phyloP scores from a whole-genome alignment of 352 stramenopile species.

The Thalassiosira livingstoniorum region DNA sequence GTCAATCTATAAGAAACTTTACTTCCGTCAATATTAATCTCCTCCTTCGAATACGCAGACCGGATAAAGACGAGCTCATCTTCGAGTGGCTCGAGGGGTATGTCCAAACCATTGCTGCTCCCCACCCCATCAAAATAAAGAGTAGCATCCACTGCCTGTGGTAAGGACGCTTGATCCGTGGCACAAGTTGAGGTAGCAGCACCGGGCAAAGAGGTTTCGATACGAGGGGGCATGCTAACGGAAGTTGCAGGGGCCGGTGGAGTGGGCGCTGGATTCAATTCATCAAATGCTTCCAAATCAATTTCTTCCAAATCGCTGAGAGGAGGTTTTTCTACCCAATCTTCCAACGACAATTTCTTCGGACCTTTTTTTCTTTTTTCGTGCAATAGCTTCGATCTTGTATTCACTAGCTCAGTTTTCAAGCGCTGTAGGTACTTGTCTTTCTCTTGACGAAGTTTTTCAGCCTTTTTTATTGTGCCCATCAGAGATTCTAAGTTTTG shows the following conservation, averaged over 20 bases:
- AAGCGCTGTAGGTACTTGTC: conserved; percentile 19
- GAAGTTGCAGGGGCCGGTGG: not conserved
- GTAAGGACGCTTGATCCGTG: conserved; percentile 10
- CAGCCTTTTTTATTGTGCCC: conserved; percentile 3
- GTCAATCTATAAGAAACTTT: conserved; percentile 38
- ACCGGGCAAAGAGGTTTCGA: conserved; percentile 31
- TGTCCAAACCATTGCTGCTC: conserved; percentile 13
- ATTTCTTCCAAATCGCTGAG: not conserved
- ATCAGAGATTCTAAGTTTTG: conserved; percentile 3
- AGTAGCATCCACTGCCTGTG: conserved; percentile 1
- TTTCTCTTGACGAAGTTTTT: conserved; percentile 15
- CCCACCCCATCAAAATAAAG: conserved; percentile 43
- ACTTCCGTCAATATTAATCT: conserved; percentile 26
- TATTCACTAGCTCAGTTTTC: conserved; percentile 41
- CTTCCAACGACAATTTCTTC: not conserved
- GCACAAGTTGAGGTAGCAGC: not conserved
- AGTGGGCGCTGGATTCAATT: conserved; percentile 1
- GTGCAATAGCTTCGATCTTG: conserved; percentile 31
- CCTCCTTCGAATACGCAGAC: conserved; percentile 41
- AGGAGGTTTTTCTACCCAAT: not conserved
- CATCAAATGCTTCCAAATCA: conserved; percentile 8
- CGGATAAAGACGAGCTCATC: conserved; percentile 47
- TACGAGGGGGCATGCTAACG: conserved; percentile 29
- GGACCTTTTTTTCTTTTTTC: conserved; percentile 31
- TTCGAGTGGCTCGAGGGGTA: conserved; percentile 13